phyloP scores from a whole-genome alignment of 106 monocot species.

The Platanthera guangdongensis region DNA sequence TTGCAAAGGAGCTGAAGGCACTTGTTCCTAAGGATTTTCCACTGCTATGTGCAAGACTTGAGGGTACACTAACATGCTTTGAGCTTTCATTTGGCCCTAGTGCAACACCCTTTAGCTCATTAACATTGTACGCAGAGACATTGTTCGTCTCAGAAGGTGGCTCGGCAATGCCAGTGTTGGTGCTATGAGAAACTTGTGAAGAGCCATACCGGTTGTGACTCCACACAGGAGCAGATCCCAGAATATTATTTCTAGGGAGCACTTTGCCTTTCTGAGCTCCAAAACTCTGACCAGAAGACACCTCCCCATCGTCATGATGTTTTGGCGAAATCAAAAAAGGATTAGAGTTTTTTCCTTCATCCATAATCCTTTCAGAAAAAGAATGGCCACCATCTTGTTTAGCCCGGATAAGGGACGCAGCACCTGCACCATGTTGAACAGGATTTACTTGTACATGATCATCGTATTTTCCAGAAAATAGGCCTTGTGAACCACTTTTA shows the following conservation, averaged over 20 bases:
- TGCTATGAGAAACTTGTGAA: constrained; percentile 34
- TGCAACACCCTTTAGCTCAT: constrained; percentile 19
- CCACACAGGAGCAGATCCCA: constrained; percentile 39
- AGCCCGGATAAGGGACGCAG: constrained; percentile 15
- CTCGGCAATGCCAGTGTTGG: constrained; percentile 24
- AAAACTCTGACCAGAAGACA: constrained; percentile 37
- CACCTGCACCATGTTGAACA: constrained; percentile 25
- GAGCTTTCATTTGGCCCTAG: constrained; percentile 21
- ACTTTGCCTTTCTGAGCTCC: constrained; percentile 46
- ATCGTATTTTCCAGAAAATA: constrained; percentile 23
- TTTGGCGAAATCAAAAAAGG: constrained; percentile 30
- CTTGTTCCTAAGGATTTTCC: constrained; percentile 27
- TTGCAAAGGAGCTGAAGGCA: constrained; percentile 41
- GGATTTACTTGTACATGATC: constrained; percentile 28
- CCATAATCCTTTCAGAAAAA: constrained; percentile 29
- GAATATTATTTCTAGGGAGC: constrained; percentile 21
- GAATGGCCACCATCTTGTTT: constrained; percentile 30
- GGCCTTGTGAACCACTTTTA: constrained; percentile 39
- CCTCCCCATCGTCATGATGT: constrained; percentile 40
- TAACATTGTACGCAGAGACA: constrained; percentile 18
- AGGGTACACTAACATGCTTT: constrained; percentile 7
- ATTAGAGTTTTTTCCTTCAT: constrained; percentile 30
- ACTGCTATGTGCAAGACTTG: constrained; percentile 9
- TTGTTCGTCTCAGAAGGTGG: constrained; percentile 21
- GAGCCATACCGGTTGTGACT: constrained; percentile 44